Base-by-base conservation (phyloP, 345 rosid species). In the Conringia planisiliqua region DNA sequence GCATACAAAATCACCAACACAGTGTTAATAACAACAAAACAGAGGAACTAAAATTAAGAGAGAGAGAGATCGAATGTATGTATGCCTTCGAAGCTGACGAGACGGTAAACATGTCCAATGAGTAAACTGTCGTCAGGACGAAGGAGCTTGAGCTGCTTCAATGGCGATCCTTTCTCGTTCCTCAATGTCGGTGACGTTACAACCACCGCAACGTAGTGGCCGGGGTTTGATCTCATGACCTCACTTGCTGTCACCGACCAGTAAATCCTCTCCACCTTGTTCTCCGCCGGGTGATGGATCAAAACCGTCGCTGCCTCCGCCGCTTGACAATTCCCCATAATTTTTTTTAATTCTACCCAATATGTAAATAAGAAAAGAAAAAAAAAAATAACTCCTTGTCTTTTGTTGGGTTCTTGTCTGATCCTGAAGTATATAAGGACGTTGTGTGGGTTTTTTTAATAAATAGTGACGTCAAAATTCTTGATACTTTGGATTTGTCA, bases 301-400 rank as follows among this genome's bases (percentile, higher is more conserved):
- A 89, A 73, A 59, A 90, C 92, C 20, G 93, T 85, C 47, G 93
- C 96, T 64, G 85, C 92, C 68, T 93, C 97, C 6, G 88, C 93
- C 58, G 97, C 89, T 78, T 93, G 98, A 79, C 98, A 93, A 54
- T 93, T 93, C 27, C 98, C 98, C 98, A 90, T n/a, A n/a, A n/a
- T 83, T 30, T 36, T 38, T 6, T 22, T 6, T 32, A 32, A 36
- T 2, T 36, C 13, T 36, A 1, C 10, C 8, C 38, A 35, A 35
- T 35, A 35, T 35, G 38, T 35, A 8, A 35, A 7, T 9, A 35
- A 7, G 10, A 35, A 35, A 35, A 35, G 10, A 35, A 33, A 22
- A 50, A 50, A 10, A n/a, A n/a, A n/a, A n/a, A n/a, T n/a, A n/a
- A 7, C 7, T 26, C 0, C 14, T 40, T 40, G 3, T 26, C 16